A percentile compares a stretch with the other conserved stretches of the same genome.
Conservation (phyloP, 1,284 basidiomycete species). For the Tilletia indica region DNA sequence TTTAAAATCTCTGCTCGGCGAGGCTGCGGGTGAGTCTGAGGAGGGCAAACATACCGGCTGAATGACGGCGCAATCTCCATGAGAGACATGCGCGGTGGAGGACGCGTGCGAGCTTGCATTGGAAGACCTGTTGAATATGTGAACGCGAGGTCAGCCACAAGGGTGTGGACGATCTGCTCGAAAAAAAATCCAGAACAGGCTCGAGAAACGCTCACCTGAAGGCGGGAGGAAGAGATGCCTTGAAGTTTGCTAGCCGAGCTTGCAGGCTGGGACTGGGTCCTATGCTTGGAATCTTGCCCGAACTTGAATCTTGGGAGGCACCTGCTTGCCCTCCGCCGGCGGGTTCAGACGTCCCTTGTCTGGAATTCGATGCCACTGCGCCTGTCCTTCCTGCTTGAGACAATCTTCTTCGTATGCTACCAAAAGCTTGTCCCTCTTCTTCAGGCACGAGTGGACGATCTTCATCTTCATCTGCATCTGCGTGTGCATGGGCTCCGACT, state of each 20-base stretch:
- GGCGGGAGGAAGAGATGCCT: not conserved
- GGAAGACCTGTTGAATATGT: too few relatives aligned
- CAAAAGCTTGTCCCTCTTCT: not conserved
- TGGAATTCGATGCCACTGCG: too few relatives aligned
- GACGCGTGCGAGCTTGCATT: too few relatives aligned
- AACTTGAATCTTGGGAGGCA: not conserved
- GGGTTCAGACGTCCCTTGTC: too few relatives aligned
- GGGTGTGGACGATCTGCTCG: not conserved
- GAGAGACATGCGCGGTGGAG: not conserved
- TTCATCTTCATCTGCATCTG: not conserved
- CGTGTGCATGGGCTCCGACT: too few relatives aligned
- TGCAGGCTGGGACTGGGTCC: conserved; percentile 5
- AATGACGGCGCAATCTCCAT: not conserved
- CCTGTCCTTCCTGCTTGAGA: not conserved
- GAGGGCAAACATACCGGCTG: not conserved
- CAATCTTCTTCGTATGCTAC: not conserved
- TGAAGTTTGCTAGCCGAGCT: not conserved
- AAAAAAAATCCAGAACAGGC: not conserved
- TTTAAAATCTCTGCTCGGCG: too few relatives aligned
- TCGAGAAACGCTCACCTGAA: not conserved
- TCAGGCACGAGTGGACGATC: not conserved
- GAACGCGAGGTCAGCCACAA: not conserved
- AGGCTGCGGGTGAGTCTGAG: too few relatives aligned
- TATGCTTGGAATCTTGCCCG: too few relatives aligned
- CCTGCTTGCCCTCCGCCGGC: too few relatives aligned